Conservation (phyloP, 2,329 filamentous ascomycete genomes). For the Diaporthe sp. region DNA sequence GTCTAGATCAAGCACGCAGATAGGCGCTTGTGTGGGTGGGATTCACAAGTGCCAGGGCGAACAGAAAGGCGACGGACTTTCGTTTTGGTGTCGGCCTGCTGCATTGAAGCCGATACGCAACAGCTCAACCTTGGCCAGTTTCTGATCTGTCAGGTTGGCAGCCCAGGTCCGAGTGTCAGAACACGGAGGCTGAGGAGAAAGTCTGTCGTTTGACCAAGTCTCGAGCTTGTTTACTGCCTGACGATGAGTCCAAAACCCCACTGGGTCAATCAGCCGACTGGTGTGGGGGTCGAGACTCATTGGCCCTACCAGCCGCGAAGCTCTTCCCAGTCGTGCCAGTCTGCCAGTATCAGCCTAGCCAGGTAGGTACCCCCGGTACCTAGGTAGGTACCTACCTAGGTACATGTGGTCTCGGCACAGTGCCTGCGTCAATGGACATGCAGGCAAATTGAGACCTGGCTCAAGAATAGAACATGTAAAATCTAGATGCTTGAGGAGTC, state of each 20-base stretch:
- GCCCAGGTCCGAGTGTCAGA: neutral
- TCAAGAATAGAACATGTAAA: neutral
- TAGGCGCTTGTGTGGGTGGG: neutral
- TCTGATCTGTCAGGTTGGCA: neutral
- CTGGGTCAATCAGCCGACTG: conserved; percentile 13
- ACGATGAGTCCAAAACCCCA: conserved; percentile 20
- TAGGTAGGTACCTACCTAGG: neutral
- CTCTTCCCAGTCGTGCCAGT: neutral
- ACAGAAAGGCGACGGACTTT: neutral
- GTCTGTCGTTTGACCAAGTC: neutral
- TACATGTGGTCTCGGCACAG: neutral
- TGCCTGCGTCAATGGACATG: neutral
- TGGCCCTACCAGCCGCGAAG: conserved; percentile 8
- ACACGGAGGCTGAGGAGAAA: neutral
- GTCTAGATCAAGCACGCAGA: neutral
- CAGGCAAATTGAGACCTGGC: too few relatives aligned
- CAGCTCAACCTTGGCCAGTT: neutral
- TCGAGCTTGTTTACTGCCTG: conserved; percentile 17
- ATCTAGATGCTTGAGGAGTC: neutral
- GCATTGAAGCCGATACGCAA: neutral
- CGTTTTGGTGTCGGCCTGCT: neutral
- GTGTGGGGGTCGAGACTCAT: conserved; percentile 2
- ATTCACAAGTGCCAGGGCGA: conserved; percentile 2
- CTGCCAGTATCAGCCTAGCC: neutral
- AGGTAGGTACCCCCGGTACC: neutral